Evolutionary conservation across 768 basidiomycete genomes (phyloP).

Genomic region (Tremella mesenterica): DNA sequence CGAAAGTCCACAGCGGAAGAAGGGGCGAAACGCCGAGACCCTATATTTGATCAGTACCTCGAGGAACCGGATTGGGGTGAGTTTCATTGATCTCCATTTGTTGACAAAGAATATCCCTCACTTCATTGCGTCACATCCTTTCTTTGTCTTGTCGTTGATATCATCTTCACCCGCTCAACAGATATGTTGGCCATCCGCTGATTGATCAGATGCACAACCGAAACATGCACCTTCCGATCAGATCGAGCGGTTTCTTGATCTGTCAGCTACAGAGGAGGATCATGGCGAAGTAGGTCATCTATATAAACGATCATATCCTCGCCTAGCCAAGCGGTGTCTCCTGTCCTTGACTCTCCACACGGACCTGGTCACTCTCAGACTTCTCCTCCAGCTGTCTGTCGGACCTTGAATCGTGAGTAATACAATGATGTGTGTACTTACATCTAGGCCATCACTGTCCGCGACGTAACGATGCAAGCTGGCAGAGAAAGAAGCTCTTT

Average conservation of each 20-base stretch:
- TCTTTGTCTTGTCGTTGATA: no score
- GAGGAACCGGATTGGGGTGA: constrained; percentile 89
- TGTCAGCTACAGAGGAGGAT: constrained; percentile 82
- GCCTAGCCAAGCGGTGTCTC: no score
- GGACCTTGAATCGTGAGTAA: no score
- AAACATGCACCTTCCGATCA: constrained; percentile 10
- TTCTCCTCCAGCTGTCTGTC: no score
- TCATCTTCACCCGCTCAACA: no score
- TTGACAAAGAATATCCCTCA: no score
- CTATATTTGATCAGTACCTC: constrained; percentile 92
- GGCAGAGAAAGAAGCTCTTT: constrained; percentile 78
- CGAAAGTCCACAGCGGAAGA: constrained; percentile 62
- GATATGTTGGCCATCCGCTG: constrained; percentile 3
- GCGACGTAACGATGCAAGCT: constrained; percentile 90
- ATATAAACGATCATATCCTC: no score
- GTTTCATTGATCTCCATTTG: constrained; percentile 17
- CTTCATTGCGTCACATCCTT: no score
- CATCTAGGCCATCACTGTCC: constrained; percentile 73
- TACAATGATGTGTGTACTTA: not conserved
- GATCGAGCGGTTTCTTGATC: constrained; percentile 70
- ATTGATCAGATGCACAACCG: constrained; percentile 22
- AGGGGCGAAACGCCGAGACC: constrained; percentile 78
- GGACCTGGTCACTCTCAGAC: no score
- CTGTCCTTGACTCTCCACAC: not conserved
- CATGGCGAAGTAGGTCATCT: constrained; percentile 61